Evolutionary conservation across 352 stramenopile genomes (phyloP), one percentile per base, ranked within the genome.

Genomic region (Poterioochromonas sp.): DNA sequence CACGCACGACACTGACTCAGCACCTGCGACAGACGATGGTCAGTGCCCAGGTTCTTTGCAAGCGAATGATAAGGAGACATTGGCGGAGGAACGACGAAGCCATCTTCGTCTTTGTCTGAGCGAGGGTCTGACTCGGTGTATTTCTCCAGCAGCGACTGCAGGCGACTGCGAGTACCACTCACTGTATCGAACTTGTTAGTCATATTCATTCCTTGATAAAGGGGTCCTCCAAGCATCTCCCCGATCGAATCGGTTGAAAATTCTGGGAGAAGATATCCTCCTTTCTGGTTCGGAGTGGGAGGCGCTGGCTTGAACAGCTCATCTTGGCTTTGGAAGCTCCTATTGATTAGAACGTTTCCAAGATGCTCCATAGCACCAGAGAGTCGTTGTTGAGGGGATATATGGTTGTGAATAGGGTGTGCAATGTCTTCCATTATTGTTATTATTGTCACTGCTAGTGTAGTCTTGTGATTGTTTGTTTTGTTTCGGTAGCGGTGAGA

Each of bases 1-100:
- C 65, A 74, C 39, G 65, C 11, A 35, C 62, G 62, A 43, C 62
- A 70, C n/a, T n/a, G n/a, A n/a, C n/a, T n/a, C n/a, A n/a, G n/a
- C n/a, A n/a, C n/a, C n/a, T n/a, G n/a, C n/a, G n/a, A n/a, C n/a
- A n/a, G n/a, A n/a, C n/a, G n/a, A n/a, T n/a, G n/a, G 44, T 20
- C 44, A 20, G 44, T 53, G 44, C 44, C 44, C 20, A 8, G 8
- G 8, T 20, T 53, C 44, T 8, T 20, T 53, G 44, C 44, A 8
- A 53, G 8, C 20, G 8, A 20, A 20, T 20, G 8, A 8, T 20
- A 53, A 20, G 20, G 8, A 20, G 44, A 8, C 44, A 53, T 20
- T 53, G 20, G 44, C 20, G 20, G 8, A 20, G 20, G 8, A 8
- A 53, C 44, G 8, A 53, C 20, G 8, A 53, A 8, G 8, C 8